Base-by-base conservation (phyloP, 2,329 filamentous ascomycete genomes). In the Ophiostoma angusticollis region DNA sequence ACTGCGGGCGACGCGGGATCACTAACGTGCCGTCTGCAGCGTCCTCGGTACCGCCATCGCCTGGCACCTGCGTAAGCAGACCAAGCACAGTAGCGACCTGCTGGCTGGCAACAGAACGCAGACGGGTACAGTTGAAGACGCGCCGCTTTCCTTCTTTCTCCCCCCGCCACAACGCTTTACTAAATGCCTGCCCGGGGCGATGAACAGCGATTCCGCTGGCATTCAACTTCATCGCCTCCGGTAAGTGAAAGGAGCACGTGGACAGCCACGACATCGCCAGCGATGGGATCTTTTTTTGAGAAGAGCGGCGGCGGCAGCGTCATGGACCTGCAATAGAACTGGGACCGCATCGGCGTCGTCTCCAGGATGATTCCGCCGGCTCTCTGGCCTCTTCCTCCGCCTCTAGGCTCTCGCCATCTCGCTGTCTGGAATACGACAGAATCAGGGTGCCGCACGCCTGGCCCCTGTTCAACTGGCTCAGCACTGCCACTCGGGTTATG, bases 211-310 rank as follows among this genome's bases (percentile, higher is more conserved):
- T 85, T 48, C 84, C 84, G 51, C 65, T 91, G 60, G 82, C 84
- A 59, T 69, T 91, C 56, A 91, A 91, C 65, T 91, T 91, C 67
- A 83, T 91, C 65, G 84, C 84, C 59, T 84, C 83, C 67, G 82
- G 84, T 91, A 77, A 89, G 84, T 89, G 34, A 43, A 33, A 31
- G 27, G 31, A 30, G 24, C 28, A 21, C 32, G 23, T n/a, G n/a
- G n/a, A n/a, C n/a, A n/a, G n/a, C n/a, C n/a, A n/a, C n/a, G n/a
- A n/a, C n/a, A n/a, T n/a, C n/a, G n/a, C n/a, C n/a, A n/a, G n/a
- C n/a, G n/a, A n/a, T n/a, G n/a, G n/a, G n/a, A n/a, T n/a, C n/a
- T n/a, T n/a, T n/a, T n/a, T n/a, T n/a, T n/a, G n/a, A n/a, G n/a
- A n/a, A n/a, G n/a, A n/a, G n/a, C n/a, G n/a, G n/a, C n/a, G n/a